Conservation (phyloP, 495 filamentous ascomycete species). For the Glarea lozoyensis region DNA sequence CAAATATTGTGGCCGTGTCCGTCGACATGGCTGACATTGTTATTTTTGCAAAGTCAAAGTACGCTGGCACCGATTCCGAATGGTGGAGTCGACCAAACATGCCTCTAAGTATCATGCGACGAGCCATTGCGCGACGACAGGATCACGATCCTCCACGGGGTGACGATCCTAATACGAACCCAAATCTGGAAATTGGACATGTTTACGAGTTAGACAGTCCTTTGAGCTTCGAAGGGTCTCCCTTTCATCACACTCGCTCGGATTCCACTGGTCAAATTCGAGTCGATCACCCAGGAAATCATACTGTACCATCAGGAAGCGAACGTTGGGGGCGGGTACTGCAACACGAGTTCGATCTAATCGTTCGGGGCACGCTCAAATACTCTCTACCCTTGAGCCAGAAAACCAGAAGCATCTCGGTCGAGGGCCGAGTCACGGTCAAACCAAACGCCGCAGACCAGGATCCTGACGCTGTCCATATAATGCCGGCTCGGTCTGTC, state of each 20-base stretch:
- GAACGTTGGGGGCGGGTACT: conserved; percentile 89
- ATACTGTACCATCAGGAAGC: conserved; percentile 74
- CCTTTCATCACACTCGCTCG: conserved; percentile 57
- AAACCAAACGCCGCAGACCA: conserved; percentile 31
- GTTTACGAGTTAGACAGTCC: conserved; percentile 82
- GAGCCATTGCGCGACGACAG: neutral
- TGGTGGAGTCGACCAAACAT: conserved; percentile 63
- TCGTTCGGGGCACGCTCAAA: conserved; percentile 79
- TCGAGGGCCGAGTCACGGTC: conserved; percentile 39
- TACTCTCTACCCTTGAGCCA: conserved; percentile 81
- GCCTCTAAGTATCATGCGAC: neutral
- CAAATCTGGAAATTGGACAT: conserved; percentile 82
- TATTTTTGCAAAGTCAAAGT: conserved; percentile 86
- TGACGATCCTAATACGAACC: conserved; percentile 50
- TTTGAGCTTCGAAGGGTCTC: conserved; percentile 79
- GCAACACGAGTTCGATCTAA: conserved; percentile 83
- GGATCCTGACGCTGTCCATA: conserved; percentile 17
- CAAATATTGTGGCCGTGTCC: conserved; percentile 78
- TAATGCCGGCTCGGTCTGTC: neutral
- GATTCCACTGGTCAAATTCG: conserved; percentile 75
- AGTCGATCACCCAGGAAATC: conserved; percentile 75
- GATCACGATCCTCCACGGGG: conserved; percentile 52
- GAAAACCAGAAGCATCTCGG: conserved; percentile 44
- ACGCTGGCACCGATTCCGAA: conserved; percentile 65
- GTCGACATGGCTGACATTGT: conserved; percentile 80